Evolutionary conservation across 2,329 filamentous ascomycete genomes (phyloP), one percentile per base, ranked within the genome.

Genomic region (Fusarium sp.): DNA sequence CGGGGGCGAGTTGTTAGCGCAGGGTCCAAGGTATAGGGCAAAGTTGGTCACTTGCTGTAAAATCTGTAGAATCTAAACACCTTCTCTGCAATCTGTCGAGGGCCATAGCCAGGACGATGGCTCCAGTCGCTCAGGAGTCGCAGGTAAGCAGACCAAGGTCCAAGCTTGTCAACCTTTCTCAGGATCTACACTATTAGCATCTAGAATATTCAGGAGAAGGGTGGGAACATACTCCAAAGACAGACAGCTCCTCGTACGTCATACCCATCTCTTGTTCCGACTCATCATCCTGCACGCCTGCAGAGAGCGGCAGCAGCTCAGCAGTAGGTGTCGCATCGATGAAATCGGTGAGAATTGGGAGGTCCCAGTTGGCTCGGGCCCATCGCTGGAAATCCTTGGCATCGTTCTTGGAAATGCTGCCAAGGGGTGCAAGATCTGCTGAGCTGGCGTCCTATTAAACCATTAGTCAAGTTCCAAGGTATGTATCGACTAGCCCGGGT

Each of bases 281-380:
- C 70, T 84, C 82, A 50, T 85, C 83, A n/a, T 77, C 78, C 38
- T 85, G 83, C 1, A 83, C 81, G 35, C 81, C 83, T 2, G 82
- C 82, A 0, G 83, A 83, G 11, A 86, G 79, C 1, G 84, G 84
- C 5, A 85, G 80, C 1, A 87, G 82, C 76, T 90, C 89, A 8
- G 89, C 89, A 0, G 87, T 88, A 4, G 89, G 89, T 0, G 83
- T 85, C 1, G 89, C 90, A 32, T 87, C 83, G 64, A 94, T 82
- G 81, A 94, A 94, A 22, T 90, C 87, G 8, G 87, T 81, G 37
- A 93, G 84, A 59, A 93, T 90, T 0, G 91, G 90, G 3, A 94
- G 83, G 7, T 86, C 80, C 81, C 92, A 93, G 25, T 85, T 83
- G 22, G 82, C 82, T 22, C 84, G 79, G 2, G 89, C 87, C 86